Evolutionary conservation across 768 basidiomycete genomes (phyloP), one percentile per base, ranked within the genome.

Genomic region (Phanerochaete sordida): DNA sequence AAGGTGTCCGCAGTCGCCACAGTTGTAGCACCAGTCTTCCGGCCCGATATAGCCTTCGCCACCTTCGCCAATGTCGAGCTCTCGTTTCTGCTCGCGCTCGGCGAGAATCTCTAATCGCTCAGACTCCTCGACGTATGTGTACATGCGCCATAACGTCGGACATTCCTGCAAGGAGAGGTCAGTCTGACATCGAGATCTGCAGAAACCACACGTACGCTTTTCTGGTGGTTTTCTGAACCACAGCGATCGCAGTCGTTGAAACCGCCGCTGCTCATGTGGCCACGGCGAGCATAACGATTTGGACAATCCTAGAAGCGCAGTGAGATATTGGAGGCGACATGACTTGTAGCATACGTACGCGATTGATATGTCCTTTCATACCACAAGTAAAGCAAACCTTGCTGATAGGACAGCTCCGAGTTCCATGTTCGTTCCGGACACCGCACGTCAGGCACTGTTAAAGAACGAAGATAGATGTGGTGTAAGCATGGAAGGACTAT

Each of bases 11-110:
- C 72, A 71, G 28, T 74, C 75, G 44, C 88, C 91, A 64, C 91
- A 93, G 64, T 89, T 90, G 68, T 91, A 90, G 70, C 91, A 93
- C 88, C 88, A 93, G 64, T 84, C 77, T 67, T 90, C 89, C 33
- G 73, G 71, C 4, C 82, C 87, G 56, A 93, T 85, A 70, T 88
- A 91, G 6, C 86, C 89, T 70, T 92, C 91, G 11, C 90, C 88
- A 15, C 91, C 90, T 57, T 86, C 68, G 12, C 90, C 89, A 7
- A 90, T 72, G 13, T 68, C 67, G 6, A 85, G 68, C 3, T 74
- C 69, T 45, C 76, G 79, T 68, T 81, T 88, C 27, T 75, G 69
- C 60, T 81, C 77, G 30, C 90, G 83, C 21, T 61, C 65, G 19
- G 69, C 67, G 2, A 87, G 70, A 44, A 79, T 80, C 6, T 66